phyloP scores from a whole-genome alignment of 225 moss, liverwort and hornwort species.

The Sphagnum contortum region DNA sequence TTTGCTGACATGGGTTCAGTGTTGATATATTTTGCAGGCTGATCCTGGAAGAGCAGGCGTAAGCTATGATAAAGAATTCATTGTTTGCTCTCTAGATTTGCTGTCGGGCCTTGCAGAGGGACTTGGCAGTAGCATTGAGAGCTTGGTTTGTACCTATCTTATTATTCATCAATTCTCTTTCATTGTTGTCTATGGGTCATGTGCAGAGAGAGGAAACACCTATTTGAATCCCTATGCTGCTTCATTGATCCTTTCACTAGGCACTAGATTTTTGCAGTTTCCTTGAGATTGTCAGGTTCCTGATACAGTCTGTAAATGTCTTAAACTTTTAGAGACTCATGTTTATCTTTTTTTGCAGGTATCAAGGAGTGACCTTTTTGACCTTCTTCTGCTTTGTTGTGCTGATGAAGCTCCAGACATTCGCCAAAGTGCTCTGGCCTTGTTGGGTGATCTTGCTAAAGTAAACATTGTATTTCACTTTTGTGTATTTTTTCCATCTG shows the following conservation, averaged over 20 bases:
- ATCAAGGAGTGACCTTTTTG: slow-evolving; percentile 84
- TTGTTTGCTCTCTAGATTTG: slow-evolving; percentile 95
- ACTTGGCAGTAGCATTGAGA: slow-evolving; percentile 93
- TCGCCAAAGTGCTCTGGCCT: slow-evolving; percentile 92
- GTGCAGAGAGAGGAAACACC: no score
- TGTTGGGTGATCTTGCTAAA: slow-evolving; percentile 92
- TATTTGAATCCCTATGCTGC: no score
- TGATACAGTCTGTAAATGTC: no score
- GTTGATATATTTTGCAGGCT: slow-evolving; percentile 32
- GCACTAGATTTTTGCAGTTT: no score
- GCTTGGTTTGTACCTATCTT: slow-evolving; percentile 49
- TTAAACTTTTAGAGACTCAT: no score
- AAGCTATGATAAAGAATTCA: slow-evolving; percentile 93
- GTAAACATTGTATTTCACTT: slow-evolving; percentile 11
- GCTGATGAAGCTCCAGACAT: slow-evolving; percentile 95
- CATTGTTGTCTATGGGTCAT: no score
- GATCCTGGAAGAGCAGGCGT: slow-evolving; percentile 96
- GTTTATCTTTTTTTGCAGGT: slow-evolving; percentile 26
- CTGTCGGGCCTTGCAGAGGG: slow-evolving; percentile 97
- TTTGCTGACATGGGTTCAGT: no score
- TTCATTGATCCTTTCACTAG: no score
- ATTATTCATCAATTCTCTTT: no score
- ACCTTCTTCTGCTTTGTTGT: slow-evolving; percentile 89
- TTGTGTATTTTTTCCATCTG: no score
- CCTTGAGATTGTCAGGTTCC: no score